Evolutionary conservation across 805 yeast species (phyloP), one percentile per base, ranked within the genome.

Genomic region (Candida lessepsii): DNA sequence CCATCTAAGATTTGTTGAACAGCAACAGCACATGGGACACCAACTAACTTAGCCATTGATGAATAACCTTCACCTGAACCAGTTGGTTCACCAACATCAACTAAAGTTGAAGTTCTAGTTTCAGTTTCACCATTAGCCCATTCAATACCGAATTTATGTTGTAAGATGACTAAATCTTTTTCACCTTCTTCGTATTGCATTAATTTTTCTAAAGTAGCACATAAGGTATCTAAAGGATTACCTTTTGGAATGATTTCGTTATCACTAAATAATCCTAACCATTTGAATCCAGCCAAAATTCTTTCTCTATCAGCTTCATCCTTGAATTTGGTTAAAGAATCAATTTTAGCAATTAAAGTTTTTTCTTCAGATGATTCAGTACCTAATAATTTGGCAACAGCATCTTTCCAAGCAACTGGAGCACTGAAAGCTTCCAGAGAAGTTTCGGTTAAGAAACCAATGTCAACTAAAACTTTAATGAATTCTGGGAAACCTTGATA

Each of bases 401-500:
- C 96, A 43, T 88, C 86, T 50, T 87, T 90, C 99, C 99, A 93
- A 35, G 95, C 74, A 43, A 73, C 66, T 40, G 67, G 59, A 42
- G 69, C 58, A 44, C 75, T 56, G 68, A 90, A 81, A 48, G 74
- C 68, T 45, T 78, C 82, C 47, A 67, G 64, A 49, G 77, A 76
- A 20, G 79, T 83, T 53, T 93, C 99, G 61, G 80, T 81, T 61
- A 93, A 76, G 78, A 93, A 83, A 18, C 96, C 97, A 54, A 89
- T 70, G 67, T 91, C 98, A 43, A 93, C 98, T 37, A 93, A 77
- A 33, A 84, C 97, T 73, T 90, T 90, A 65, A 90, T 83, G 65
- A 93, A 91, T 72, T 91, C 96, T 45, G 98, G 96, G 91, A 93
- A 93, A 37, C 99, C 99, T 73, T 89, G 97, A 81, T 76, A 93